Evolutionary conservation across 148 eudicot species (phyloP).

Genomic region (Silene conica): DNA sequence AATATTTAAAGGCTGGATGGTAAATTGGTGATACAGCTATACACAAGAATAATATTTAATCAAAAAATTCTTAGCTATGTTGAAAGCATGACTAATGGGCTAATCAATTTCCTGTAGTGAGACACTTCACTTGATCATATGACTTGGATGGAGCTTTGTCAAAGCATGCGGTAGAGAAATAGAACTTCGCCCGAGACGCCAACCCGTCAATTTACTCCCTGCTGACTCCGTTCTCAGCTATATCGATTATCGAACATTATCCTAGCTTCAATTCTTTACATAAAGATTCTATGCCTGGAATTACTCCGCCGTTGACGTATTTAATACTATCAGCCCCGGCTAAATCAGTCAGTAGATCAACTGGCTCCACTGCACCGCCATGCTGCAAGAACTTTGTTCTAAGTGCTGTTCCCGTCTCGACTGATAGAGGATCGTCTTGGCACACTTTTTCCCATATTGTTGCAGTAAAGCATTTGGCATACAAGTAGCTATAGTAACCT

Average conservation of each 20-base stretch:
- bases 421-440: constrained; percentile 76
- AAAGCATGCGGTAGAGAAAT: not conserved
- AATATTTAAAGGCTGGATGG: not conserved
- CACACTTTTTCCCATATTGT: constrained; percentile 81
- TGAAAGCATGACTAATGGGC: not conserved
- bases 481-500: constrained; percentile 97
- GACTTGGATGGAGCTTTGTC: not conserved
- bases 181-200: not conserved
- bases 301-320: constrained; percentile 54
- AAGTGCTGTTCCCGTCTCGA: constrained; percentile 67
- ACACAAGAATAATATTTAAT: constrained; percentile 4
- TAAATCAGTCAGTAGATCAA: constrained; percentile 51
- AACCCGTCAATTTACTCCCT: not conserved
- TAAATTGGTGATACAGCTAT: not conserved
- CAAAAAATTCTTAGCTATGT: not conserved
- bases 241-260: constrained; percentile 5
- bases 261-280: constrained; percentile 49
- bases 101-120: not conserved
- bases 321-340: constrained; percentile 51
- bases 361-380: constrained; percentile 91
- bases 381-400: constrained; percentile 70
- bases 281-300: constrained; percentile 71
- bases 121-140: not conserved
- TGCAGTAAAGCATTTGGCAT: constrained; percentile 90
- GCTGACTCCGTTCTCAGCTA: not conserved